Base-by-base conservation (phyloP, 805 yeast species). In the Nakazawaea wyomingensis region DNA sequence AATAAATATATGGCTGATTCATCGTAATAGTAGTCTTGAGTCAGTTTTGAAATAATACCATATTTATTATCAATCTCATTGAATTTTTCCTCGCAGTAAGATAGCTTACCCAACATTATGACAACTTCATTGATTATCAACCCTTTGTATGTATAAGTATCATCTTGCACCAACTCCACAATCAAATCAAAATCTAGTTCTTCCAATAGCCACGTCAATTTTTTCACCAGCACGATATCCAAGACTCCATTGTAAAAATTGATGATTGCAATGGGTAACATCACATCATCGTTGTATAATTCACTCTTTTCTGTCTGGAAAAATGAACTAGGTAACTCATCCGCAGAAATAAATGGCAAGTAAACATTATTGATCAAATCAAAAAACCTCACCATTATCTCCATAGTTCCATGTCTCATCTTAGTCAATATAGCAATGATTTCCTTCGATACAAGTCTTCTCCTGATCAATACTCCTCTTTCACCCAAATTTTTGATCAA, bases 401-500 rank as follows among this genome's bases (percentile, higher is more conserved):
- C 43, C 5, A 24, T 4, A 16, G 24, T 19, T 5, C 33, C 16
- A n/a, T 22, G 5, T 38, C 38, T 38, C 47, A 44, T 39, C 34
- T 28, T 22, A 16, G 10, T 13, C 34, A 44, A 35, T 11, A 44
- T 16, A 3, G 6, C 5, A 5, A 38, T 21, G 5, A 44, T 31
- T 27, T 44, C 47, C 7, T 38, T 38, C 10, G 47, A 44, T n/a
- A 38, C 6, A n/a, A 44, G 39, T 14, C 47, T 28, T 30, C 47
- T 44, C 24, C 34, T 34, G 5, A 44, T 32, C 22, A 43, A 20
- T 14, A 33, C 39, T 8, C 39, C 43, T 7, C 24, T 21, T 9
- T 30, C 14, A 18, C 35, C 19, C 21, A 43, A 29, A 4, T 43
- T 20, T 7, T 7, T 11, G 8, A 43, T 17, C n/a, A 44, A 31